Evolutionary conservation across 1,139 yeast species (phyloP), one percentile per base, ranked within the genome.

Genomic region (Suhomyces bokatorum): DNA sequence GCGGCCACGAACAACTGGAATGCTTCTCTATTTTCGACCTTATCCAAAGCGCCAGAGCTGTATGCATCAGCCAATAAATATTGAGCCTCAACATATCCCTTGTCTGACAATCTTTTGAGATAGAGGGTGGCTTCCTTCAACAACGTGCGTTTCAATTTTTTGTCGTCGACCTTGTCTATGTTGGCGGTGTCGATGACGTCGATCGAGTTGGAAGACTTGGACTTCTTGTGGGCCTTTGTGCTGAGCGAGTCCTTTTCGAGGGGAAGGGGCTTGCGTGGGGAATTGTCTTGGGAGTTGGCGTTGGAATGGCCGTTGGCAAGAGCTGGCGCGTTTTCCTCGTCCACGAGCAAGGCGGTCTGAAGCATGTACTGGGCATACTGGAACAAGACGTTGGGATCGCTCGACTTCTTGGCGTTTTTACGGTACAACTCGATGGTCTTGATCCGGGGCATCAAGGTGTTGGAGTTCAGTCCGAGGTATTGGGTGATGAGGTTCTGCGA

Each of bases 331-430:
- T 45, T 49, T 9, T 55, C 57, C 16, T 59, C 57, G 38, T 78
- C 82, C 54, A 82, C 70, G 22, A 83, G 66, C 51, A 88, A 71
- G 1, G 95, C 96, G 1, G 95, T 87, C 63, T 88, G 95, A 43
- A 89, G 70, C 85, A 87, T 85, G 62, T 87, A 88, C 66, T 90
- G 96, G 1, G 97, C 97, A 60, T 88, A 90, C 59, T 89, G 93
- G 64, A 89, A 89, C 56, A 90, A 78, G 15, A 88, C 85, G 22
- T 80, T 81, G 1, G 97, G 96, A 59, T 91, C 97, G 58, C 84
- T 85, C 13, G 91, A 80, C 57, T 84, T 87, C 58, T 85, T 85
- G 16, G 96, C 96, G 58, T 88, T 91, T 55, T 85, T 79, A 44
- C 95, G 77, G 67, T 91, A 91, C 70, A 89, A 74, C 55, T 91